Conservation (phyloP, 306 rosid genomes). For the Casuarina cunninghamiana region DNA sequence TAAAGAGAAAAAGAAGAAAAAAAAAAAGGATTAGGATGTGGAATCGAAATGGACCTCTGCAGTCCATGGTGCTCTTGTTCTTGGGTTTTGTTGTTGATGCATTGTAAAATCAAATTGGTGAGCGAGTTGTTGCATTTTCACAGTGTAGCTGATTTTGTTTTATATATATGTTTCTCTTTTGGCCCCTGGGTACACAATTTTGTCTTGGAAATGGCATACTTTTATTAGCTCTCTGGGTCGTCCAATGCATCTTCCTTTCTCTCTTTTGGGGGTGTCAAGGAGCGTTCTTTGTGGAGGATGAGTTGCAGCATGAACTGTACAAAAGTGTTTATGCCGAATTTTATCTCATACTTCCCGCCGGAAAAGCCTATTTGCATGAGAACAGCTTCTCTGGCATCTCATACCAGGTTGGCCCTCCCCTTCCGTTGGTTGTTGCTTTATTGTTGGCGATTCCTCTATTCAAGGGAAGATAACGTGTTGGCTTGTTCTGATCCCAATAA, state of each 20-base stretch:
- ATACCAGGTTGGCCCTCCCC: not conserved
- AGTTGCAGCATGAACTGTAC: not conserved
- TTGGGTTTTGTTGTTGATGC: slow-evolving; percentile 33
- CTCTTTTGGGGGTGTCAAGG: not conserved
- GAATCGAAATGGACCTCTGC: slow-evolving; percentile 33
- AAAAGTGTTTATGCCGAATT: not conserved
- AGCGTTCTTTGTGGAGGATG: not conserved
- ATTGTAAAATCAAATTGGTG: slow-evolving; percentile 39
- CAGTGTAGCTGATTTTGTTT: slow-evolving; percentile 41
- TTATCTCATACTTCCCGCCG: not conserved
- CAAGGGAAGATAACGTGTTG: no score
- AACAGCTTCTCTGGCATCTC: not conserved
- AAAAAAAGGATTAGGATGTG: slow-evolving; percentile 24
- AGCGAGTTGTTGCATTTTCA: slow-evolving; percentile 39
- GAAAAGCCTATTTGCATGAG: not conserved
- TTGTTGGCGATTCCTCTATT: not conserved
- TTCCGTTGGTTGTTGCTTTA: not conserved
- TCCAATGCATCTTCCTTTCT: no score
- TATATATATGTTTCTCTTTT: slow-evolving; percentile 20
- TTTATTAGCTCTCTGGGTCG: slow-evolving; percentile 6
- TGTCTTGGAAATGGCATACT: slow-evolving; percentile 11
- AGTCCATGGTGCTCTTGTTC: slow-evolving; percentile 31
- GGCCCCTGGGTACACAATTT: slow-evolving; percentile 27
- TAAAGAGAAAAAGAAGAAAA: slow-evolving; percentile 20
- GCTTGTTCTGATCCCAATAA: not conserved